These are phyloP conservation scores for Dactylonectria macrodidyma DNA, from an alignment of 2,329 filamentous ascomycete species.

Conservation along the genomic window DNA sequence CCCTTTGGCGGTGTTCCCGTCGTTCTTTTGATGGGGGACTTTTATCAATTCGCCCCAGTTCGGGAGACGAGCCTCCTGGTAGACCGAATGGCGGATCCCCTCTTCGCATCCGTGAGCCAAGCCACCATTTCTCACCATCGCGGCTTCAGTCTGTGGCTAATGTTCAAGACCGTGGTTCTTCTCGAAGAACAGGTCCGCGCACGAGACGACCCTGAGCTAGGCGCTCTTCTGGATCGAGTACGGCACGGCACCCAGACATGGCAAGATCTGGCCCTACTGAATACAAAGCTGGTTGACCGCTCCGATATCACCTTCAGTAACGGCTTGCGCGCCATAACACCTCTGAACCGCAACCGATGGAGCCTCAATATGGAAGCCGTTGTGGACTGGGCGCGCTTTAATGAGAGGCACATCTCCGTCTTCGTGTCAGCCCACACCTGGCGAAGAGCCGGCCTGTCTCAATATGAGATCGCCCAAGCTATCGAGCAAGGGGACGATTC, in stretches of 20 bases:
- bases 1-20: constrained; percentile 28
- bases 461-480: too few species aligned
- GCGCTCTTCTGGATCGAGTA: constrained; percentile 29
- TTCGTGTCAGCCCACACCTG: background rate
- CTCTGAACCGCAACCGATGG: constrained; percentile 30
- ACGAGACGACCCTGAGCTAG: constrained; percentile 28
- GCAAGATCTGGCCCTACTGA: constrained; percentile 16
- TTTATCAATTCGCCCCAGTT: constrained; percentile 29
- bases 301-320: constrained; percentile 30
- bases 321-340: constrained; percentile 32
- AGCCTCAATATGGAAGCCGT: constrained; percentile 24
- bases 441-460: background rate
- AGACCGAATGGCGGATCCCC: constrained; percentile 17
- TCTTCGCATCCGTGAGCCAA: constrained; percentile 21
- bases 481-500: too few species aligned
- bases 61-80: constrained; percentile 31
- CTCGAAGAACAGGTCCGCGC: constrained; percentile 31
- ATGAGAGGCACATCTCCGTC: constrained; percentile 7
- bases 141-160: constrained; percentile 21
- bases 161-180: constrained; percentile 33
- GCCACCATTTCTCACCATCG: constrained; percentile 27
- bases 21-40: constrained; percentile 32
- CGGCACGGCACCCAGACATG: constrained; percentile 19
- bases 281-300: constrained; percentile 18
- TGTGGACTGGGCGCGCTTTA: constrained; percentile 25